phyloP scores from a whole-genome alignment of 1,139 yeast species.

The Hemisphaericaspora xylofermentans region DNA sequence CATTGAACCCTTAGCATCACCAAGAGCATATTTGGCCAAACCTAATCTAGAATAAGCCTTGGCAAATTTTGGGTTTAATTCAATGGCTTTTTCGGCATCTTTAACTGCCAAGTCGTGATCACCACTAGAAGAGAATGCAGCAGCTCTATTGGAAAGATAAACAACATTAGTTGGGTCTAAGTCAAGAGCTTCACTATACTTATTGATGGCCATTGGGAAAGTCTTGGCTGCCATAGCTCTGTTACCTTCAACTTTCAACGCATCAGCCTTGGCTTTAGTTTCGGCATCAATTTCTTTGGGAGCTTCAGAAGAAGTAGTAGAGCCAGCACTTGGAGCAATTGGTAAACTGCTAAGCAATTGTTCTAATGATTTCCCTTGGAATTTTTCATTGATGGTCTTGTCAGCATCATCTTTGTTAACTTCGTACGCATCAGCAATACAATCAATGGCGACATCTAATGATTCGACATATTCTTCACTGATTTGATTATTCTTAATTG shows the following conservation, averaged over 20 bases:
- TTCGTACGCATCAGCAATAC: conserved; percentile 84
- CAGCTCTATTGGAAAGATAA: conserved; percentile 92
- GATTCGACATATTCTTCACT: conserved; percentile 84
- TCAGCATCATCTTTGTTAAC: conserved; percentile 53
- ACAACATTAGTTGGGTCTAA: conserved; percentile 74
- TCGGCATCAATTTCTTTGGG: conserved; percentile 46
- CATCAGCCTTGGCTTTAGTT: conserved; percentile 72
- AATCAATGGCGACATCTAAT: conserved; percentile 92
- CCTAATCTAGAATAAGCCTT: conserved; percentile 96
- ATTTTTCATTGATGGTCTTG: conserved; percentile 32
- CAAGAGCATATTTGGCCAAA: conserved; percentile 85
- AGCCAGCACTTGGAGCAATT: conserved; percentile 20
- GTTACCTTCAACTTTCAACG: conserved; percentile 86
- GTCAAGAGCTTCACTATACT: conserved; percentile 81
- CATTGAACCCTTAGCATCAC: conserved; percentile 84
- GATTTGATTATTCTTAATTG: conserved; percentile 63
- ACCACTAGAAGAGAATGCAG: conserved; percentile 82
- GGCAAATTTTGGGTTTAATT: conserved; percentile 74
- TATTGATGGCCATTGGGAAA: conserved; percentile 65
- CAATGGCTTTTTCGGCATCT: conserved; percentile 83
- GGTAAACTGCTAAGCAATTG: conserved; percentile 39
- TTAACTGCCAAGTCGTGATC: conserved; percentile 74
- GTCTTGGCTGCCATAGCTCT: conserved; percentile 82
- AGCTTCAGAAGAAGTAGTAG: conserved; percentile 18
- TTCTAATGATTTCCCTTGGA: conserved; percentile 49